Base-by-base conservation (phyloP, 352 stramenopile species). In the Pythium sukuiense region DNA sequence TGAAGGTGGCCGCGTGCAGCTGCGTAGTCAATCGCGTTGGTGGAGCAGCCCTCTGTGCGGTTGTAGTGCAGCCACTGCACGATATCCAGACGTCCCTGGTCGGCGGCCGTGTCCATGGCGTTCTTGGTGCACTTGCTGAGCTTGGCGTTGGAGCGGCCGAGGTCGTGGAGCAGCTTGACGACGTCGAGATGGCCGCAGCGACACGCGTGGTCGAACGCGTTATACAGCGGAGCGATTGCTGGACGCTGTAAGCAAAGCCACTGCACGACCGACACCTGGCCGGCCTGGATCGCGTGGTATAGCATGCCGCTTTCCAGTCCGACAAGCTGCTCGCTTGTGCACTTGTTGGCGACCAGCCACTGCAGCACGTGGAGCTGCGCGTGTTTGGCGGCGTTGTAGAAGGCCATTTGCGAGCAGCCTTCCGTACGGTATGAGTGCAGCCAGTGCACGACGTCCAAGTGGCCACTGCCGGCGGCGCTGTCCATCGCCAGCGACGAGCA, bases 401-500 rank as follows among this genome's bases (percentile, higher is more conserved):
- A 61, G 32, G 66, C 66, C 32, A 48, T 50, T 13, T 33, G 27
- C 6, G 66, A 61, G 46, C 66, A 73, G 27, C 62, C 62, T 55
- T 69, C 66, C 2, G 9, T 14, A 35, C 62, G 61, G 18, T 65
- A 37, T 9, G 41, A 11, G 37, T 65, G 61, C 16, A 73, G 55
- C 53, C 53, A 73, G 12, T 32, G 33, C 27, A 69, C 39, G 6
- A 55, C 12, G 3, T 5, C 14, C 18, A 73, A 29, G 53, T 69
- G 24, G 11, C 54, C 61, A 4, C 27, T 24, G 1, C 29, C 32
- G 8, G 66, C 60, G 6, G 61, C 66, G 3, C n/a, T 18, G 39
- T 73, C 66, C 60, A 73, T 69, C 7, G 66, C 66, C 16, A 64
- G 39, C 41, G 59, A 43, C 24, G 66, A 49, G 43, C 66, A 73